These are phyloP conservation scores for Metroxylon sagu DNA, from an alignment of 176 grass and related monocot species.

Conservation along the genomic window DNA sequence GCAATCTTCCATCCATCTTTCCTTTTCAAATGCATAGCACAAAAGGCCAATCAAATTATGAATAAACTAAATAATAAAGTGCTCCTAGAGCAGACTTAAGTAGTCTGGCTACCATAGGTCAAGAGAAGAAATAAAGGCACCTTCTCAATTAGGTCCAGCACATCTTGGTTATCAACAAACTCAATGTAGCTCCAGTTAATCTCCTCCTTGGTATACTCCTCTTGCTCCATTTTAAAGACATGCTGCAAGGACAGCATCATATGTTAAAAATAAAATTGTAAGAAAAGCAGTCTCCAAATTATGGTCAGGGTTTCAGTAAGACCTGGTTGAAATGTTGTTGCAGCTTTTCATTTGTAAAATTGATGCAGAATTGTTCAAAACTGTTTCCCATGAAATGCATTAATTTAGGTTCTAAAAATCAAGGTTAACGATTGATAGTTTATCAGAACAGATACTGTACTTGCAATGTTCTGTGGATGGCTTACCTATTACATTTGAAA, in stretches of 20 bases:
- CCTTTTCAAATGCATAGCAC: too few relatives aligned
- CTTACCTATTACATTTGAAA: conserved; percentile 93
- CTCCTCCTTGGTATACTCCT: conserved; percentile 87
- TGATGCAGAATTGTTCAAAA: conserved; percentile 98
- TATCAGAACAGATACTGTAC: not conserved
- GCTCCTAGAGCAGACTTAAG: too few relatives aligned
- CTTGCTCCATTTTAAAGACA: conserved; percentile 99
- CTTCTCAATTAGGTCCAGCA: conserved; percentile 93
- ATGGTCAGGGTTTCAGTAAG: not conserved
- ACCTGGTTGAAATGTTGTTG: conserved; percentile 99
- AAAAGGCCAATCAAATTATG: too few relatives aligned
- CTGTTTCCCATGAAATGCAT: conserved; percentile 34
- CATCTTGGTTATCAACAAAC: conserved; percentile 97
- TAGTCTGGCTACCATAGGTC: conserved; percentile 2
- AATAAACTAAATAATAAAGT: too few relatives aligned
- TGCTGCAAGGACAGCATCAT: conserved; percentile 38
- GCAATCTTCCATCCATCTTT: too few relatives aligned
- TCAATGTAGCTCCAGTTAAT: conserved; percentile 98
- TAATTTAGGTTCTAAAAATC: conserved; percentile 19
- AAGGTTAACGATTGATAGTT: conserved; percentile 5
- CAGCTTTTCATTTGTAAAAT: conserved; percentile 96
- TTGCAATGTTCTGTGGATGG: conserved; percentile 9
- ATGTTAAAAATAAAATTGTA: not conserved
- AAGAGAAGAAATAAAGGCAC: conserved; percentile 19
- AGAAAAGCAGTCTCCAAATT: conserved; percentile 9